Evolutionary conservation across 352 stramenopile species (phyloP).

Genomic region (Pythium sp.): DNA sequence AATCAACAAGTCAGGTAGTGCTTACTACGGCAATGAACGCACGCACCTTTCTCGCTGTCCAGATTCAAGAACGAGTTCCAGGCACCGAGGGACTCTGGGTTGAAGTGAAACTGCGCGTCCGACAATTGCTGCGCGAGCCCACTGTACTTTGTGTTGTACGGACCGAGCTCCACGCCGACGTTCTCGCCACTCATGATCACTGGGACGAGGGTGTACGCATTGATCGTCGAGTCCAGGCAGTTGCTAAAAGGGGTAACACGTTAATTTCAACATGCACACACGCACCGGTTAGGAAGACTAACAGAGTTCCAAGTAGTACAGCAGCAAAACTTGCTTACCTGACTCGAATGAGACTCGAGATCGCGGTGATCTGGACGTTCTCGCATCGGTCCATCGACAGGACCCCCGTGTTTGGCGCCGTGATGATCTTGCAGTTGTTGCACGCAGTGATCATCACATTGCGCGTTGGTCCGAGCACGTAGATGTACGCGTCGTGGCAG

Average conservation of each 20-base stretch:
- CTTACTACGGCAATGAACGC: not conserved
- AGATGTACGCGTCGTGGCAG: constrained; percentile 94
- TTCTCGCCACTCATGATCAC: constrained; percentile 95
- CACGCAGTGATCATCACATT: constrained; percentile 93
- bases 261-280: not conserved
- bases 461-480: constrained; percentile 92
- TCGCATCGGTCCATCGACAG: constrained; percentile 94
- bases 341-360: constrained; percentile 86
- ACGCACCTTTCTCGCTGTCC: constrained; percentile 58
- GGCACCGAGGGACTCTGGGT: constrained; percentile 43
- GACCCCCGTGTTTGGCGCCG: constrained; percentile 91
- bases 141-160: constrained; percentile 95
- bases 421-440: constrained; percentile 95
- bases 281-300: not conserved
- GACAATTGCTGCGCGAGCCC: constrained; percentile 79
- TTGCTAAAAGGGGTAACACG: constrained; percentile 66
- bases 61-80: constrained; percentile 75
- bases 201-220: constrained; percentile 89
- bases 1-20: not conserved
- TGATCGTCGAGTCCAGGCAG: constrained; percentile 91
- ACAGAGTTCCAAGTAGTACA: not conserved
- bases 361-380: constrained; percentile 87
- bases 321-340: constrained; percentile 32
- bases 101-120: constrained; percentile 40
- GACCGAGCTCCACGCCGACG: constrained; percentile 91